Percentiles rank a stretch among this genome's conserved stretches.
These are phyloP conservation scores for Mortierella sp. DNA, from an alignment of 371 early-diverging fungal genomes.

Conservation along the genomic window DNA sequence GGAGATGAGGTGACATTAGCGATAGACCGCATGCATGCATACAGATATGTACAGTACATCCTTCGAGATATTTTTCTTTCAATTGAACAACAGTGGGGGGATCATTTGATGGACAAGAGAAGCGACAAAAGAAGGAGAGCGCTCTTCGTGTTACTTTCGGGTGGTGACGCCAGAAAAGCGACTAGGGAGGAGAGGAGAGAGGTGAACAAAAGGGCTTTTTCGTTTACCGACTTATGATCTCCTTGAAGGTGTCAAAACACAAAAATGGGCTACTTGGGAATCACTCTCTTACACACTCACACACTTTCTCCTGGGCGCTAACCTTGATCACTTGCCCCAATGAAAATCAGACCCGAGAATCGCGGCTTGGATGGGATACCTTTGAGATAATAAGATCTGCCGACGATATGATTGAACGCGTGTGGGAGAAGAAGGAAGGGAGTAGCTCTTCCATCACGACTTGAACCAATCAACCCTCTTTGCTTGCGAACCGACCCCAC, in stretches of 20 bases:
- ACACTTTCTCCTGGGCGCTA: neutral
- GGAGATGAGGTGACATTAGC: neutral
- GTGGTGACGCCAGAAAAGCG: neutral
- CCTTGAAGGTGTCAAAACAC: neutral
- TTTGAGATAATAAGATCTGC: slow-evolving; percentile 2
- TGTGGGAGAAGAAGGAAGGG: neutral
- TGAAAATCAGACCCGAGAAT: neutral
- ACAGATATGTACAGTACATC: neutral
- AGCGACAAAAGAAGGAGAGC: no score
- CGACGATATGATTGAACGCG: neutral
- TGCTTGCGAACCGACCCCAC: neutral
- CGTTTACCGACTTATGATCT: neutral
- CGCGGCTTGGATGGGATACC: neutral
- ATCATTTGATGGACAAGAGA: no score
- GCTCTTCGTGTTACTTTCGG: neutral
- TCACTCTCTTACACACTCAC: neutral
- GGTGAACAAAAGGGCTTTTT: neutral
- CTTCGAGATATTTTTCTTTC: neutral
- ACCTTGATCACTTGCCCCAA: neutral
- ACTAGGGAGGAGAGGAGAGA: neutral
- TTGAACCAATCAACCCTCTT: neutral
- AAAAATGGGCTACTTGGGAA: neutral
- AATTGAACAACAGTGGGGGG: neutral
- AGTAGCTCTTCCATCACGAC: neutral
- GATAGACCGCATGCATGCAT: neutral